Percentiles rank a stretch among this genome's conserved stretches.
These are phyloP conservation scores for Beauveria scarabaeidicola DNA, from an alignment of 2,329 filamentous ascomycete species.

Conservation along the genomic window DNA sequence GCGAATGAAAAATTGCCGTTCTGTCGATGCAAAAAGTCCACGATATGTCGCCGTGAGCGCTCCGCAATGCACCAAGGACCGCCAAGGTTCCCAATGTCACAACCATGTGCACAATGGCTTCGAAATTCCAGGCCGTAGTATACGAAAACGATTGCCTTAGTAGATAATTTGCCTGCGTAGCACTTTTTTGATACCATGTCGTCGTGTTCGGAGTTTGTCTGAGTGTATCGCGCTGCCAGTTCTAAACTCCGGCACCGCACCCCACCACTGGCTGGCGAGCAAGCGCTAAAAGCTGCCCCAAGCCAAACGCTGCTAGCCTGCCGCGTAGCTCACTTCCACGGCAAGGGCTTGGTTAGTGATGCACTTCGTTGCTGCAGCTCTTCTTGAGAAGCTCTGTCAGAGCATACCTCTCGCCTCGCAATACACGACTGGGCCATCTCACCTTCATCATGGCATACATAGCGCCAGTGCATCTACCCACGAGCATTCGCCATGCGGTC, in stretches of 20 bases:
- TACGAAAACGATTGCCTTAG: no score
- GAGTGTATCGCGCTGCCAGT: not conserved
- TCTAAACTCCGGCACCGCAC: not conserved
- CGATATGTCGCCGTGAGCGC: no score
- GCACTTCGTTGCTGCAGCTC: not conserved
- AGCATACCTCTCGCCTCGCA: not conserved
- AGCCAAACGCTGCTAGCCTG: not conserved
- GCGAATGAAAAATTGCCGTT: not conserved
- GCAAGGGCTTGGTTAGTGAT: not conserved
- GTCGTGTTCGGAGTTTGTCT: not conserved
- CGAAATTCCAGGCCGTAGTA: not conserved
- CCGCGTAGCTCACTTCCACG: no score
- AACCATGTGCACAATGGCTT: not conserved
- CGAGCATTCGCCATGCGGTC: constrained; percentile 82
- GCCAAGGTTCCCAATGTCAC: not conserved
- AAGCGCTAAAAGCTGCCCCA: not conserved
- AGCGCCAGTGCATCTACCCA: constrained; percentile 85
- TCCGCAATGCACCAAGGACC: no score
- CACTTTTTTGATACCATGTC: no score
- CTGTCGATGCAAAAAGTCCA: not conserved
- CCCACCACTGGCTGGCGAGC: not conserved
- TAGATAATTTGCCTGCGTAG: no score
- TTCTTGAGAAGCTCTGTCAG: not conserved
- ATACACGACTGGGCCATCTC: not conserved
- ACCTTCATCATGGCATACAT: constrained; percentile 71